Percentiles rank a stretch among this genome's conserved stretches.
phyloP scores from a whole-genome alignment of 2,329 filamentous ascomycete genomes.

The Talaromyces sp. region DNA sequence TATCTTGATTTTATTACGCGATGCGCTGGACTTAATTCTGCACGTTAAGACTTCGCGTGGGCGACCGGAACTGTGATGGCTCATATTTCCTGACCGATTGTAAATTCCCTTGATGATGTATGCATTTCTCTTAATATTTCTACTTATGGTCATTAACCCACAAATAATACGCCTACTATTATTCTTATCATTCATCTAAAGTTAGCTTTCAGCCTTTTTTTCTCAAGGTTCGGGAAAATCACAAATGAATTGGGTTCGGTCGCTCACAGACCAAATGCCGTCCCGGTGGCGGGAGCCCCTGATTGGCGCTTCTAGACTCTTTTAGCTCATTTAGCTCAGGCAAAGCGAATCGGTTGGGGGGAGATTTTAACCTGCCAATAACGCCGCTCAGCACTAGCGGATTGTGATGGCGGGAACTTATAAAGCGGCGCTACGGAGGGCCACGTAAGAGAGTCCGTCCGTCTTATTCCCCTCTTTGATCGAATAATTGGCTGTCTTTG shows the following conservation, averaged over 20 bases:
- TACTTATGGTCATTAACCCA: too few relatives aligned
- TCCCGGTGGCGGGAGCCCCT: neutral
- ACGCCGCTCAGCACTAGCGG: constrained; percentile 1
- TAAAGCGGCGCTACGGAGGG: neutral
- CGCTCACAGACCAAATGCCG: too few relatives aligned
- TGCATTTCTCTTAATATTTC: neutral
- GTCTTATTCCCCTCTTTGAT: neutral
- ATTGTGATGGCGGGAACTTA: neutral
- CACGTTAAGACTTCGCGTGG: neutral
- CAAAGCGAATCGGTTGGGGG: neutral
- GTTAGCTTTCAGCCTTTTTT: neutral
- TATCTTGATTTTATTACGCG: neutral
- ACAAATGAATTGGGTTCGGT: too few relatives aligned
- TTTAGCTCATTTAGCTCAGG: neutral
- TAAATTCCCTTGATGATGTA: neutral
- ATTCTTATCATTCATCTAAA: too few relatives aligned
- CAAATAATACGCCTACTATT: too few relatives aligned
- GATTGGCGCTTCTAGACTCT: neutral
- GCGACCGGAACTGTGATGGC: neutral
- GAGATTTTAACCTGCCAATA: neutral
- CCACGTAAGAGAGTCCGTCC: neutral
- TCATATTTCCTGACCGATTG: too few relatives aligned
- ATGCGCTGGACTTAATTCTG: neutral
- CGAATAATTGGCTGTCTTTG: neutral
- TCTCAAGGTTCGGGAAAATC: too few relatives aligned